Evolutionary conservation across 352 stramenopile species (phyloP).

Genomic region (Globisporangium heterothallicum): DNA sequence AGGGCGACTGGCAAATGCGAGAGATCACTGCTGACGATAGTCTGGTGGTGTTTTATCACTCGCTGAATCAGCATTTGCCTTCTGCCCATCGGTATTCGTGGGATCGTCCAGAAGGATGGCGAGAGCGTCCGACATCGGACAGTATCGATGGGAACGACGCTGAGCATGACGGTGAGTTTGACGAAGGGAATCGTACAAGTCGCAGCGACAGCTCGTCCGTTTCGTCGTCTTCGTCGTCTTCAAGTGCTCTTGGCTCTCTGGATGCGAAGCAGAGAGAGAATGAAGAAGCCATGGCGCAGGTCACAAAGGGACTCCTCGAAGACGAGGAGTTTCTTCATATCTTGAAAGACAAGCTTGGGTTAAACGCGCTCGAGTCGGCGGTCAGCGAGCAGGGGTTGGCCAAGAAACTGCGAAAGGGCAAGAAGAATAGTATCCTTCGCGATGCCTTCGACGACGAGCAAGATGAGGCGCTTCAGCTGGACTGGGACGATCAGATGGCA

Average conservation of each 20-base stretch:
- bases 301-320: constrained; percentile 36
- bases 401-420: constrained; percentile 5
- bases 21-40: constrained; percentile 42
- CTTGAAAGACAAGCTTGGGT: constrained; percentile 54
- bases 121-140: constrained; percentile 12
- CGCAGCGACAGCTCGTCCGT: constrained; percentile 9
- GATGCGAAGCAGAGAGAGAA: constrained; percentile 24
- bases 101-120: constrained; percentile 37
- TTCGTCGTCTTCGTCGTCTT: not conserved
- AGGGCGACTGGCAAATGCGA: constrained; percentile 54
- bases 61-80: constrained; percentile 44
- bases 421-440: not conserved
- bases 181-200: not conserved
- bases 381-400: not conserved
- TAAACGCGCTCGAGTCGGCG: constrained; percentile 17
- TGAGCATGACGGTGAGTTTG: constrained; percentile 15
- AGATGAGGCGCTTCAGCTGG: constrained; percentile 30
- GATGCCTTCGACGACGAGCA: constrained; percentile 18
- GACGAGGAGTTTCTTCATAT: constrained; percentile 59
- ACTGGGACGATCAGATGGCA: constrained; percentile 40
- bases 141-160: constrained; percentile 12
- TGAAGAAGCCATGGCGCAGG: constrained; percentile 19
- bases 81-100: constrained; percentile 38
- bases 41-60: constrained; percentile 64
- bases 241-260: constrained; percentile 1